These are phyloP conservation scores for Blastocystis hominis DNA, from an alignment of 352 stramenopile genomes.

Conservation along the genomic window DNA sequence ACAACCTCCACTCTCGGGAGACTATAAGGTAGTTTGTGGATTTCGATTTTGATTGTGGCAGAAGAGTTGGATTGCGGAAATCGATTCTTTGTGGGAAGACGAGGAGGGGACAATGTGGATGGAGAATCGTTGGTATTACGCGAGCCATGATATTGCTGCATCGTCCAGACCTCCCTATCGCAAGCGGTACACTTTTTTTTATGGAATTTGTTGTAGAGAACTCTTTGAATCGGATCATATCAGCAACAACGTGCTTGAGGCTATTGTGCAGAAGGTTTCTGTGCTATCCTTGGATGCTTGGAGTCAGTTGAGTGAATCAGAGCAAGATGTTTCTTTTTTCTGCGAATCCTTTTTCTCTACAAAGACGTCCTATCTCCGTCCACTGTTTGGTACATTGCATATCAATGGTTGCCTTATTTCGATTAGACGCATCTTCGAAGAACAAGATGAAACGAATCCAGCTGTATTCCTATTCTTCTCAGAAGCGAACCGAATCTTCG, in stretches of 20 bases:
- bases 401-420: not conserved
- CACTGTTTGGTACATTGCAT: not conserved
- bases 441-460: conserved; percentile 44
- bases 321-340: conserved; percentile 4
- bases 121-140: conserved; percentile 44
- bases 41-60: not conserved
- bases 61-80: conserved; percentile 48
- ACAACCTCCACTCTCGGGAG: not conserved
- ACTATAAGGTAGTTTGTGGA: conserved; percentile 11
- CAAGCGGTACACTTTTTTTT: not conserved
- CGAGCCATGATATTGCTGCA: not conserved
- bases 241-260: conserved; percentile 23
- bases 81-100: conserved; percentile 46
- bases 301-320: not conserved
- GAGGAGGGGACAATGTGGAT: conserved; percentile 24
- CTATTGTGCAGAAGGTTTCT: conserved; percentile 29
- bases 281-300: not conserved
- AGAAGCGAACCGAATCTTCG: not conserved
- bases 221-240: conserved; percentile 40
- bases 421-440: not conserved
- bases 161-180: conserved; percentile 20
- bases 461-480: not conserved
- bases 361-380: conserved; percentile 26
- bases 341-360: conserved; percentile 36
- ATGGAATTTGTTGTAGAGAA: not conserved